Conservation (phyloP, 345 rosid genomes). For the Lumnitzera littorea region DNA sequence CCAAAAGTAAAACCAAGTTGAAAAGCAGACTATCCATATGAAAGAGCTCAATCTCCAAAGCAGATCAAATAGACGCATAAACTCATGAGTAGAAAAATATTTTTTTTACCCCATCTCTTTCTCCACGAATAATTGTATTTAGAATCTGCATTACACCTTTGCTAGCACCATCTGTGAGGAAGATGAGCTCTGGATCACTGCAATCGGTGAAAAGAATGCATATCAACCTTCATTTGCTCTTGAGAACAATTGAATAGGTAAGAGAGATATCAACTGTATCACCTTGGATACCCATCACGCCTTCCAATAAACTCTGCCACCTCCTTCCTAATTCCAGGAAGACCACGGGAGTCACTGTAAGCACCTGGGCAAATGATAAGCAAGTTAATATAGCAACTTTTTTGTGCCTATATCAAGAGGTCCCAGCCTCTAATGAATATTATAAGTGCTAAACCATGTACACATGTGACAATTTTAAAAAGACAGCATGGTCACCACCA, state of each 20-base stretch:
- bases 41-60: background rate
- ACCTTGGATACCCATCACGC: constrained; percentile 99
- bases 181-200: constrained; percentile 96
- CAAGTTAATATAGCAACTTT: background rate
- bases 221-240: no score
- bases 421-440: no score
- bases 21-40: no score
- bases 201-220: constrained; percentile 5
- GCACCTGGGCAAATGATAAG: constrained; percentile 47
- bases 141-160: constrained; percentile 98
- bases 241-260: no score
- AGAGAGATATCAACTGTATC: constrained; percentile 2
- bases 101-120: constrained; percentile 74
- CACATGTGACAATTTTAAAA: no score
- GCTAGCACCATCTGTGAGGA: constrained; percentile 98
- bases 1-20: no score
- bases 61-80: background rate
- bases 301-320: constrained; percentile 87
- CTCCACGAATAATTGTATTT: constrained; percentile 77
- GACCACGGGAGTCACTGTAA: constrained; percentile 94
- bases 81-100: background rate
- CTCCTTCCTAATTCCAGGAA: constrained; percentile 86
- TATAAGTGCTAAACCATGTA: no score
- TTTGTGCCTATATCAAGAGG: background rate
- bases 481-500: no score